These are phyloP conservation scores for Colletotrichum phormii DNA, from an alignment of 2,329 filamentous ascomycete genomes.

Conservation along the genomic window DNA sequence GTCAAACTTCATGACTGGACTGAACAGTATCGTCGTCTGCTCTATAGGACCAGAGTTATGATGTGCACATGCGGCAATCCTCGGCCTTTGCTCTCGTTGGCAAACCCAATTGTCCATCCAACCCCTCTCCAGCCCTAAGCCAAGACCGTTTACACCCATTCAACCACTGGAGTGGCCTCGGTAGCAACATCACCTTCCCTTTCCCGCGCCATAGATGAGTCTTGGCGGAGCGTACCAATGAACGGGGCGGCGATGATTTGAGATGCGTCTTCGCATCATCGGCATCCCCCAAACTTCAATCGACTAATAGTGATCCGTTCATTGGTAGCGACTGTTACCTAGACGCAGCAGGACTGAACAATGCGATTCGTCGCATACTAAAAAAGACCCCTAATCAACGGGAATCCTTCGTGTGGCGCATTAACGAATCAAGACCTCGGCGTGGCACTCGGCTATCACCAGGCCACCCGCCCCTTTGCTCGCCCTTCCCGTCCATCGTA, in stretches of 20 bases:
- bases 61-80: constrained; percentile 1
- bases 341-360: neutral
- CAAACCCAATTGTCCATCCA: neutral
- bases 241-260: neutral
- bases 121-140: constrained; percentile 8
- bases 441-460: constrained; percentile 23
- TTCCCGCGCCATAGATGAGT: neutral
- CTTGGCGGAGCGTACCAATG: neutral
- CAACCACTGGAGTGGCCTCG: neutral
- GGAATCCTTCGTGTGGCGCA: constrained; percentile 2
- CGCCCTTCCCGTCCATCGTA: constrained; percentile 2
- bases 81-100: constrained; percentile 1
- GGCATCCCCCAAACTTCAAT: neutral
- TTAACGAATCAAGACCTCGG: constrained; percentile 13
- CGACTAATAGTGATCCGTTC: neutral
- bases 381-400: neutral
- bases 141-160: constrained; percentile 16
- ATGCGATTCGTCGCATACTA: neutral
- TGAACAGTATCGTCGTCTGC: neutral
- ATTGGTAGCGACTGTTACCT: neutral
- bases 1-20: neutral
- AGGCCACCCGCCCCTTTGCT: neutral
- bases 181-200: constrained; percentile 1
- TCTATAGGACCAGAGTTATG: neutral
- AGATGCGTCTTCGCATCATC: neutral